Evolutionary conservation across 2,329 filamentous ascomycete species (phyloP).

Genomic region (Herpomyces periplanetae): DNA sequence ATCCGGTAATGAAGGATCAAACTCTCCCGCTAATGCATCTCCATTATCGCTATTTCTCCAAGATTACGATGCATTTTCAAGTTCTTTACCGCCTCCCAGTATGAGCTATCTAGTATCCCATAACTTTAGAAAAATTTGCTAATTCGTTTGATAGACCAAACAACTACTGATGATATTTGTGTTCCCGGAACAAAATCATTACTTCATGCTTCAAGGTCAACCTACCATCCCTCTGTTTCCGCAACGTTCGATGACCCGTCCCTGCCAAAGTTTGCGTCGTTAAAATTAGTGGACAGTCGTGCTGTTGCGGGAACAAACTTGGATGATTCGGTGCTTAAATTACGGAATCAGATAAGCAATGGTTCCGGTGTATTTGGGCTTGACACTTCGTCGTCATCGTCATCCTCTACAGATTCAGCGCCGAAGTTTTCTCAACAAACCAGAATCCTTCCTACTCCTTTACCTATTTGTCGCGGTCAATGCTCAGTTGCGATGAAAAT

Average conservation of each 20-base stretch:
- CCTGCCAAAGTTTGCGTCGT: too few species aligned
- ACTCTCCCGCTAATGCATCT: slow-evolving; percentile 19
- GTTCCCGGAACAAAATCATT: slow-evolving; percentile 12
- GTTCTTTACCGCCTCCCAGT: slow-evolving; percentile 16
- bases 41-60: slow-evolving; percentile 34
- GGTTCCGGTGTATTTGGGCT: too few species aligned
- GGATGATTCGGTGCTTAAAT: too few species aligned
- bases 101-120: slow-evolving; percentile 13
- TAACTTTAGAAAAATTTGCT: slow-evolving; percentile 17
- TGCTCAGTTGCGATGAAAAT: slow-evolving; percentile 49
- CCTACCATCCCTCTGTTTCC: neutral
- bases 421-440: slow-evolving; percentile 15
- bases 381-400: slow-evolving; percentile 30
- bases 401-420: slow-evolving; percentile 14
- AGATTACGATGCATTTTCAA: slow-evolving; percentile 52
- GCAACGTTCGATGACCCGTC: too few species aligned
- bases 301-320: too few species aligned
- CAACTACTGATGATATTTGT: too few species aligned
- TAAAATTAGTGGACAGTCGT: too few species aligned
- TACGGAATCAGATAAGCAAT: too few species aligned
- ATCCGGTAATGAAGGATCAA: slow-evolving; percentile 19
- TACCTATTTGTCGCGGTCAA: slow-evolving; percentile 29
- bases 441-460: slow-evolving; percentile 24
- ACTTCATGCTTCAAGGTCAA: slow-evolving; percentile 4
- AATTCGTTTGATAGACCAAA: slow-evolving; percentile 14